Evolutionary conservation across 179 eudicot genomes (phyloP).

Genomic region (Nepenthes alata): DNA sequence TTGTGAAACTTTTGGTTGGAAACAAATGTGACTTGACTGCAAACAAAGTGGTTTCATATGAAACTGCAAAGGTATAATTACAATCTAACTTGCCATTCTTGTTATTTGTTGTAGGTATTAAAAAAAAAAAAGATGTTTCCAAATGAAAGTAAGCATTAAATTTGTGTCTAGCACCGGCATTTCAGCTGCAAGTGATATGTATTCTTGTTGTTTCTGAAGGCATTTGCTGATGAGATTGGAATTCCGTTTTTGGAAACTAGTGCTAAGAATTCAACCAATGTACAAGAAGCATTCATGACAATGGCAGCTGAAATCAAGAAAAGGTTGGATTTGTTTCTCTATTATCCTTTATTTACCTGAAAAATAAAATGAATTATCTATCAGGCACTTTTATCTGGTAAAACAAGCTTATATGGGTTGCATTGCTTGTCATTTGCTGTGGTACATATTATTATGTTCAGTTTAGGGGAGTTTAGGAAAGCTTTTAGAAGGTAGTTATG

Average conservation of each 20-base stretch:
- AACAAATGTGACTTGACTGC: conserved; percentile 30
- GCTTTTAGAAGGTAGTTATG: too few species aligned
- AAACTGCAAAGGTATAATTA: conserved; percentile 25
- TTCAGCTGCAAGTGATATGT: background rate
- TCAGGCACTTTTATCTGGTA: too few species aligned
- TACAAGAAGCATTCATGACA: conserved; percentile 40
- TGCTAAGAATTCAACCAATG: conserved; percentile 36
- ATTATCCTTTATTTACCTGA: background rate
- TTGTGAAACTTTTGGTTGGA: conserved; percentile 34
- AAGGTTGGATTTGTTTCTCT: conserved; percentile 14
- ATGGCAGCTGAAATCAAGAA: conserved; percentile 43
- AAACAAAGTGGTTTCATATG: conserved; percentile 33
- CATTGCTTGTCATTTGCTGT: too few species aligned
- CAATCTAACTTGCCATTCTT: background rate
- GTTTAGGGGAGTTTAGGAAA: too few species aligned
- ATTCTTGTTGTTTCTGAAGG: conserved; percentile 12
- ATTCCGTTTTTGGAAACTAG: conserved; percentile 43
- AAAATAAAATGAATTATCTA: too few species aligned
- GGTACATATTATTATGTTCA: too few species aligned
- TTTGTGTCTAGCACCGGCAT: background rate
- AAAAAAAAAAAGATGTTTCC: background rate
- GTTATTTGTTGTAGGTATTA: background rate
- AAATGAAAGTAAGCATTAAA: background rate
- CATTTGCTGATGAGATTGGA: conserved; percentile 41
- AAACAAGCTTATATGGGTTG: too few species aligned